phyloP scores from a whole-genome alignment of 2,329 filamentous ascomycete species.

The Cryphonectria naterciae region DNA sequence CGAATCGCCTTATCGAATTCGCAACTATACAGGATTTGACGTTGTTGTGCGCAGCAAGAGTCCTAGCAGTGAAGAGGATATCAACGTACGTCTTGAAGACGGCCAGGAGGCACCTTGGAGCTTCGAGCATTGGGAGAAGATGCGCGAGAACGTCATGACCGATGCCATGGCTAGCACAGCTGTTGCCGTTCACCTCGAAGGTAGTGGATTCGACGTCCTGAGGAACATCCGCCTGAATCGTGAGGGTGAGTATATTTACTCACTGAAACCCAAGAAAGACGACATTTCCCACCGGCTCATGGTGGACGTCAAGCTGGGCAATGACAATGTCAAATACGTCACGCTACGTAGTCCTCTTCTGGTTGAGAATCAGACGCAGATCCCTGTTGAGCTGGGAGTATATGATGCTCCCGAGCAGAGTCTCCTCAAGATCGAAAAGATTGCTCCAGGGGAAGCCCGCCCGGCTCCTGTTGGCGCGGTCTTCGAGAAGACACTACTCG shows the following conservation, averaged over 20 bases:
- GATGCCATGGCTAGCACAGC: conserved; percentile 76
- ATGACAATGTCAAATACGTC: conserved; percentile 97
- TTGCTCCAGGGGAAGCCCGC: conserved; percentile 85
- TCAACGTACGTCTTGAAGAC: conserved; percentile 78
- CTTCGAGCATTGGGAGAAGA: conserved; percentile 95
- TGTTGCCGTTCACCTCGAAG: conserved; percentile 83
- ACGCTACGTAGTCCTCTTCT: conserved; percentile 90
- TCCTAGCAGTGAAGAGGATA: conserved; percentile 66
- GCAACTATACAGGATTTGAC: conserved; percentile 95
- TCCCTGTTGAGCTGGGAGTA: conserved; percentile 90
- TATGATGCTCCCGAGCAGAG: conserved; percentile 87
- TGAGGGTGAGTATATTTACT: conserved; percentile 93
- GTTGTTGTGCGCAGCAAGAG: conserved; percentile 82
- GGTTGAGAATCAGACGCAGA: conserved; percentile 95
- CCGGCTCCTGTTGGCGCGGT: conserved; percentile 92
- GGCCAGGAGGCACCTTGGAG: conserved; percentile 93
- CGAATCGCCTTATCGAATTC: conserved; percentile 90
- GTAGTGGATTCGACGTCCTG: conserved; percentile 90
- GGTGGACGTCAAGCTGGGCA: conserved; percentile 87
- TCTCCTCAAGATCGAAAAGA: conserved; percentile 96
- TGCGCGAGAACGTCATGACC: conserved; percentile 87
- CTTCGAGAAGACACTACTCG: conserved; percentile 83
- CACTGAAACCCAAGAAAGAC: conserved; percentile 83
- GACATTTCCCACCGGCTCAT: conserved; percentile 85
- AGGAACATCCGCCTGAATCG: conserved; percentile 87